phyloP scores from a whole-genome alignment of 1,139 yeast species.

The Scheffersomyces segobiensis region DNA sequence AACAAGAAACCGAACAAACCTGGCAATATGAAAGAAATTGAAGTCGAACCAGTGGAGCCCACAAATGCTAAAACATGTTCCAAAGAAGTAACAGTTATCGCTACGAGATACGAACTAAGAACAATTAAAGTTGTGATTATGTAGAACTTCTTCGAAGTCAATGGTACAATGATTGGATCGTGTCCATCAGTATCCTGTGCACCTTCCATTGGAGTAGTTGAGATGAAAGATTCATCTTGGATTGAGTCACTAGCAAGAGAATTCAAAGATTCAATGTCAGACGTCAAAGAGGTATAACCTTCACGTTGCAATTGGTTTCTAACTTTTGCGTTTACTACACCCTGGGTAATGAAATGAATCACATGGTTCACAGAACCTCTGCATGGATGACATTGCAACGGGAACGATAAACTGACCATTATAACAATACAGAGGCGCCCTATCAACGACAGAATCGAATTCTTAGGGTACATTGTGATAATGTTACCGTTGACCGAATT shows the following conservation, averaged over 20 bases:
- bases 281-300: conserved; percentile 16
- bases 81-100: conserved; percentile 73
- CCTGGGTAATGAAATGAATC: conserved; percentile 48
- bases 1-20: conserved; percentile 84
- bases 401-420: conserved; percentile 68
- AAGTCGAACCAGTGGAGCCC: conserved; percentile 93
- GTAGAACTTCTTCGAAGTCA: conserved; percentile 54
- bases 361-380: conserved; percentile 73
- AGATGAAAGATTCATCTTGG: conserved; percentile 39
- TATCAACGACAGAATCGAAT: conserved; percentile 57
- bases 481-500: conserved; percentile 66
- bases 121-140: conserved; percentile 69
- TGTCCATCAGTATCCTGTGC: conserved; percentile 53
- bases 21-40: conserved; percentile 89
- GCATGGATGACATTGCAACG: conserved; percentile 79
- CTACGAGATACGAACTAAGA: conserved; percentile 64
- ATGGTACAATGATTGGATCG: conserved; percentile 52
- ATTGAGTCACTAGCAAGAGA: conserved; percentile 16
- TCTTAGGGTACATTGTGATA: conserved; percentile 65
- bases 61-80: conserved; percentile 89
- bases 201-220: conserved; percentile 52
- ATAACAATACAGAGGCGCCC: conserved; percentile 72
- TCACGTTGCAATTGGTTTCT: conserved; percentile 7
- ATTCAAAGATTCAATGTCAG: conserved; percentile 16
- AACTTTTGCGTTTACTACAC: conserved; percentile 15